Conservation (phyloP, 2,329 filamentous ascomycete species). For the Chalaropsis ovoidea region DNA sequence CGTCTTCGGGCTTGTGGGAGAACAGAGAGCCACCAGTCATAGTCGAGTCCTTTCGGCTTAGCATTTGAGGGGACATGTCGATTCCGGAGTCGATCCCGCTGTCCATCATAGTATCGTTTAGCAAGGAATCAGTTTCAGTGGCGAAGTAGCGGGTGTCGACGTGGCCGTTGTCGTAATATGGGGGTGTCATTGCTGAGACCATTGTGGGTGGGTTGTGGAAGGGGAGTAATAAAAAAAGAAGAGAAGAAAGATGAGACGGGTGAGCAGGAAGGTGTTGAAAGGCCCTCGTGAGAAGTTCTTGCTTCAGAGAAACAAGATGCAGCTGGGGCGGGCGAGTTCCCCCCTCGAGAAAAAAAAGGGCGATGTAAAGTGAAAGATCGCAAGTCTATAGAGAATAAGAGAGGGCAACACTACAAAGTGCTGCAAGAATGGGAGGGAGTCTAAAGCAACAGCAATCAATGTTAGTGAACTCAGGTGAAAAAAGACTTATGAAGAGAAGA, state of each 20-base stretch:
- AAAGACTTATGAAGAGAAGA: background rate
- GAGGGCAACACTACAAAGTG: background rate
- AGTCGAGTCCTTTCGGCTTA: slow-evolving; percentile 53
- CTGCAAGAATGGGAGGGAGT: background rate
- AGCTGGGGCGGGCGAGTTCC: background rate
- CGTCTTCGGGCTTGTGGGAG: slow-evolving; percentile 51
- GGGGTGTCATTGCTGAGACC: slow-evolving; percentile 19
- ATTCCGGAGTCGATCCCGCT: slow-evolving; percentile 44
- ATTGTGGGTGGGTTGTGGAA: slow-evolving; percentile 15
- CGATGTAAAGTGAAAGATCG: slow-evolving; percentile 3
- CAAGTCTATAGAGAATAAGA: background rate
- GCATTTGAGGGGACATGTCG: slow-evolving; percentile 54
- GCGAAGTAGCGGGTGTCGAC: slow-evolving; percentile 8
- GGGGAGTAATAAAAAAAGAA: slow-evolving; percentile 2
- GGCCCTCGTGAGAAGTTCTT: background rate
- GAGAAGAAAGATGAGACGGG: background rate
- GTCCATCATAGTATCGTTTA: slow-evolving; percentile 20
- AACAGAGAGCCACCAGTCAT: slow-evolving; percentile 44
- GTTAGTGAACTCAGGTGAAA: background rate
- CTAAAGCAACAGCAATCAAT: too few species aligned
- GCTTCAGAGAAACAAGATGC: background rate
- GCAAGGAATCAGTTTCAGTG: slow-evolving; percentile 3
- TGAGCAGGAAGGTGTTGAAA: background rate
- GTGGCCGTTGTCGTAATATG: slow-evolving; percentile 13
- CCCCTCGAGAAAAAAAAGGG: background rate